Evolutionary conservation across 1,284 basidiomycete genomes (phyloP).

Genomic region (Ganoderma lingzhi): DNA sequence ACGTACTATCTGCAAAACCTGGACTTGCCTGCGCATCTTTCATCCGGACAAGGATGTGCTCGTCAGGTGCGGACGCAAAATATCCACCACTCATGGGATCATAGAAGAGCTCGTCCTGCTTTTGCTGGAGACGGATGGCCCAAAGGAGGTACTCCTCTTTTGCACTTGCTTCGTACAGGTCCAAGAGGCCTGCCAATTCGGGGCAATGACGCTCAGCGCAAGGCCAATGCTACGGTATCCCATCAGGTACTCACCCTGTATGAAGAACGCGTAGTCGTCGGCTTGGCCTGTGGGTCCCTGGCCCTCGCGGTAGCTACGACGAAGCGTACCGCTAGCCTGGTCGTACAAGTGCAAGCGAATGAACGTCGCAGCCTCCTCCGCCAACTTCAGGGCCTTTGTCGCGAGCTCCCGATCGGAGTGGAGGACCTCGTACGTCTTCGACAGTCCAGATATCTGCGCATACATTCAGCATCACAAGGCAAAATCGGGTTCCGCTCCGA

Average conservation of each 20-base stretch:
- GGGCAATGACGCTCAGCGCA: neutral
- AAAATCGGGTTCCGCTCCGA: neutral
- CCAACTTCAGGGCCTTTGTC: constrained; percentile 28
- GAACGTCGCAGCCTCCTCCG: constrained; percentile 35
- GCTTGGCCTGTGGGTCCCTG: constrained; percentile 35
- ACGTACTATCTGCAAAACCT: neutral
- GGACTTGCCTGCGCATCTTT: constrained; percentile 47
- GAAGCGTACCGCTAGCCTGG: constrained; percentile 27
- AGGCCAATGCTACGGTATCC: neutral
- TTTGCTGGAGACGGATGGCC: constrained; percentile 48
- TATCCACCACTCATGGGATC: constrained; percentile 51
- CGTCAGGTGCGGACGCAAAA: constrained; percentile 49
- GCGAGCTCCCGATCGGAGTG: constrained; percentile 17
- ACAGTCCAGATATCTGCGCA: constrained; percentile 41
- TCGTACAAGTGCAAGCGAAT: constrained; percentile 31
- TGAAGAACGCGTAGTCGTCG: constrained; percentile 40
- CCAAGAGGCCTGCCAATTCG: constrained; percentile 36
- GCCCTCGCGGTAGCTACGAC: constrained; percentile 37
- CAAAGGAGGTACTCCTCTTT: constrained; percentile 45
- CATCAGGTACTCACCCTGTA: constrained; percentile 35
- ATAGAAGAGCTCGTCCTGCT: constrained; percentile 53
- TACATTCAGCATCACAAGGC: neutral
- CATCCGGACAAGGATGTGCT: constrained; percentile 49
- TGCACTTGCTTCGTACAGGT: constrained; percentile 50
- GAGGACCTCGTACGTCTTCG: constrained; percentile 35